phyloP scores from a whole-genome alignment of 2,329 filamentous ascomycete genomes.

The Diaporthe citrichinensis region DNA sequence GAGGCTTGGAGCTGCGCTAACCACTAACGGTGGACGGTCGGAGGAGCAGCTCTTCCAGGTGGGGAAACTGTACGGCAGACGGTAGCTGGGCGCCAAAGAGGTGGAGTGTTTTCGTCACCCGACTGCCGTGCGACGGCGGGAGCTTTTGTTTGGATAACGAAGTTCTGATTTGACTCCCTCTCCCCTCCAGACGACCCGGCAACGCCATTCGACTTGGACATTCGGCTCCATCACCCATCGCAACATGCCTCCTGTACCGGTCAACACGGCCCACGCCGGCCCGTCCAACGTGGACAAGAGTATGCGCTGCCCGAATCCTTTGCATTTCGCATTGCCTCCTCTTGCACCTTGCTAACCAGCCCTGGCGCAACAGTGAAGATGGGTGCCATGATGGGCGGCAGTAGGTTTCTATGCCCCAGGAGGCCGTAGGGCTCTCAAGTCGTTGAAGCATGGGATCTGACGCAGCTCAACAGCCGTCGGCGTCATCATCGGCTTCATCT shows the following conservation, averaged over 20 bases:
- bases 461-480: slow-evolving; percentile 79
- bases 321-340: background rate
- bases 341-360: slow-evolving; percentile 40
- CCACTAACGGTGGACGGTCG: slow-evolving; percentile 8
- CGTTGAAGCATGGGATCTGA: background rate
- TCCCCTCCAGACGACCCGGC: slow-evolving; percentile 4
- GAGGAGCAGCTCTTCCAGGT: slow-evolving; percentile 19
- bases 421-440: background rate
- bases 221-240: slow-evolving; percentile 6
- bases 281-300: slow-evolving; percentile 70
- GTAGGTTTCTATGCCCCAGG: slow-evolving; percentile 70
- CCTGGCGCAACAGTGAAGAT: slow-evolving; percentile 82
- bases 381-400: slow-evolving; percentile 98
- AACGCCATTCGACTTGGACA: background rate
- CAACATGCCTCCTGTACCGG: slow-evolving; percentile 53
- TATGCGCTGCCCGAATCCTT: slow-evolving; percentile 49
- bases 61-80: slow-evolving; percentile 5
- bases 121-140: slow-evolving; percentile 9
- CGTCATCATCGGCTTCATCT: slow-evolving; percentile 97
- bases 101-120: slow-evolving; percentile 31
- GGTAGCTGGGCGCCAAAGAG: slow-evolving; percentile 10
- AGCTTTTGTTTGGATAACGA: slow-evolving; percentile 19
- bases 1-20: slow-evolving; percentile 12
- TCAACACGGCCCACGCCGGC: slow-evolving; percentile 52
- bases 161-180: background rate